These are phyloP conservation scores for Venturia oleaginea DNA, from an alignment of 2,329 filamentous ascomycete genomes.

Conservation along the genomic window DNA sequence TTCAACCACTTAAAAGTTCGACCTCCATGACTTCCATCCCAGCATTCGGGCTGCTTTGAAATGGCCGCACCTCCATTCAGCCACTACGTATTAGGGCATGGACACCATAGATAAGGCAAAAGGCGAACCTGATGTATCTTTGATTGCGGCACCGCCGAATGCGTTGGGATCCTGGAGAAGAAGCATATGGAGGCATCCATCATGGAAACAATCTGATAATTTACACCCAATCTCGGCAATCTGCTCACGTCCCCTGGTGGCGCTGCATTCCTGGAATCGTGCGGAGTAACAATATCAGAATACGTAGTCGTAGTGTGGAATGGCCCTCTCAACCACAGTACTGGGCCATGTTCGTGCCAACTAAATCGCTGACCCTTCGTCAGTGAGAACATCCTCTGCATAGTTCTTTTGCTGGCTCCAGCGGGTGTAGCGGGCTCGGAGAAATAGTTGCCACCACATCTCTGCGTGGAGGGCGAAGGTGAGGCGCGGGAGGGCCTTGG, in stretches of 20 bases:
- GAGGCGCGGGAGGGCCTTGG: neutral
- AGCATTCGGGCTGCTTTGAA: neutral
- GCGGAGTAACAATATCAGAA: conserved; percentile 2
- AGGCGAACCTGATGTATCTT: neutral
- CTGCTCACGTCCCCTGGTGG: neutral
- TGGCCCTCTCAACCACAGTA: neutral
- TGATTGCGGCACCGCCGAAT: neutral
- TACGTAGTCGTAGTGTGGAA: neutral
- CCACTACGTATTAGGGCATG: neutral
- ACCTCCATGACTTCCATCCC: neutral
- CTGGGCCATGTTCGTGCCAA: neutral
- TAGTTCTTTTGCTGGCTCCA: neutral
- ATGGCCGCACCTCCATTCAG: neutral
- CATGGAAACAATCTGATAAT: neutral
- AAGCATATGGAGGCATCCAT: neutral
- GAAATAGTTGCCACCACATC: conserved; percentile 4
- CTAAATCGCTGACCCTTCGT: neutral
- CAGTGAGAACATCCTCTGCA: neutral
- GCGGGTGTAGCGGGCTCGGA: neutral
- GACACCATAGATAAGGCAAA: neutral
- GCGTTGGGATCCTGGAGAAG: neutral
- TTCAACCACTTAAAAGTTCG: neutral
- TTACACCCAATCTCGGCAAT: conserved; percentile 1
- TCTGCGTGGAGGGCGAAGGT: neutral
- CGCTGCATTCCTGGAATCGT: conserved; percentile 4